phyloP scores from a whole-genome alignment of 805 yeast genomes.

The Barnettozyma botsteinii region DNA sequence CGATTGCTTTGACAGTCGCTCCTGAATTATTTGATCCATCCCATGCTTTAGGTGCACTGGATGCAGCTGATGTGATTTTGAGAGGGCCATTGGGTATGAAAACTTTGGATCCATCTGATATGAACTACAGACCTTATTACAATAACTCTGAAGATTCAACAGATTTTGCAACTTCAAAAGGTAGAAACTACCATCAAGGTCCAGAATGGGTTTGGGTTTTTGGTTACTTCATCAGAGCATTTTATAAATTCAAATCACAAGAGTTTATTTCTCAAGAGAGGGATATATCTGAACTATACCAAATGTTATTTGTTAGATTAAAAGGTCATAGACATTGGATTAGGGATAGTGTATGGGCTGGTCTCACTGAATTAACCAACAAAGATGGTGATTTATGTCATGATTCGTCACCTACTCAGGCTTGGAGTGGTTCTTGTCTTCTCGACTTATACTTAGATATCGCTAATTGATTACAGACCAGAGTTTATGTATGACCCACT shows the following conservation, averaged over 20 bases:
- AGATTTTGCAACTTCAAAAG: conserved; percentile 91
- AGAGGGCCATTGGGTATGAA: conserved; percentile 91
- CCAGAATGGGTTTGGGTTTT: conserved; percentile 97
- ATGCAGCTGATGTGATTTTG: conserved; percentile 62
- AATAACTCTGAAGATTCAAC: conserved; percentile 70
- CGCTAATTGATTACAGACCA: conserved; percentile 17
- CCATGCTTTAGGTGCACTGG: conserved; percentile 59
- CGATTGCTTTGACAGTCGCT: conserved; percentile 91
- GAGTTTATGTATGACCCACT: too few species aligned
- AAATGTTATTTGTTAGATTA: conserved; percentile 55
- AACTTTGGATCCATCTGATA: conserved; percentile 88
- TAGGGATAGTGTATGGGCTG: conserved; percentile 81
- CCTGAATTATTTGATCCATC: conserved; percentile 77
- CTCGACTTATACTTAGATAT: conserved; percentile 69
- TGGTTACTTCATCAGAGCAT: conserved; percentile 86
- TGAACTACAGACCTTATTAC: conserved; percentile 88
- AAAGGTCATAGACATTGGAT: conserved; percentile 67
- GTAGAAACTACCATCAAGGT: conserved; percentile 96
- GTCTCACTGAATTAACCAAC: conserved; percentile 86
- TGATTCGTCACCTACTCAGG: conserved; percentile 94
- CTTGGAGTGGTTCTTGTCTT: conserved; percentile 90
- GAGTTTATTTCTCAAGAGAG: conserved; percentile 32
- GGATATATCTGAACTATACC: conserved; percentile 40
- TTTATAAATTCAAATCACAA: conserved; percentile 44
- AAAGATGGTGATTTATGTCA: conserved; percentile 74